Evolutionary conservation across 2,329 filamentous ascomycete genomes (phyloP), one percentile per base, ranked within the genome.

Genomic region (Colletotrichum tropicicola): DNA sequence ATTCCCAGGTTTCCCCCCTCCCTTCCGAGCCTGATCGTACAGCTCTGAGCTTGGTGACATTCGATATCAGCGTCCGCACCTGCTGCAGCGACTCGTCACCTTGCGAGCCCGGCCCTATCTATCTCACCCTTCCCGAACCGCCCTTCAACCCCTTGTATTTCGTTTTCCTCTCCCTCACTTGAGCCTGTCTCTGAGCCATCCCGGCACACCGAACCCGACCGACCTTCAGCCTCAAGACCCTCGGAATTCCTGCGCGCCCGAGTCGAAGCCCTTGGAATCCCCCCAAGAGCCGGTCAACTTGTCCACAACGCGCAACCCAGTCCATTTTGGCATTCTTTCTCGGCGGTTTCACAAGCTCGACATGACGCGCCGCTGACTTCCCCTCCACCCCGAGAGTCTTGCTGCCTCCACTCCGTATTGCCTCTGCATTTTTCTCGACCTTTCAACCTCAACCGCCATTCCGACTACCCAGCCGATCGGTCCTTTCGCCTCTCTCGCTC

Each of bases 281-380:
- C 43, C 21, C 48, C 13, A 49, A 21, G 17, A 21, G 39, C 19
- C 32, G 30, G 32, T 35, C 39, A 27, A 49, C 7, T 47, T 54
- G 28, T 41, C 53, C 44, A 35, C 37, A 44, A 60, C 54, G 41
- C 60, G 55, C 44, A 61, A 57, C 56, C 39, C n/a, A 54, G 23
- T 45, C 35, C 23, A 47, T 17, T 30, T 49, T 49, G 45, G 28
- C 51, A 54, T 32, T 62, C 45, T 19, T 28, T 44, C 52, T 66
- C 35, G 47, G 56, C 56, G 41, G 61, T 62, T 67, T 62, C 62
- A 58, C 58, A 27, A 51, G 27, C 27, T 39, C 51, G 56, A 48
- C 19, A 45, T 62, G 65, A 58, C 45, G 52, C 32, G 59, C 39
- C 32, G 10, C 27, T 66, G 47, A 66, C 37, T 37, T 59, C 30